Conservation (phyloP, 192 early-diverging fungal species). For the Coemansia erecta region DNA sequence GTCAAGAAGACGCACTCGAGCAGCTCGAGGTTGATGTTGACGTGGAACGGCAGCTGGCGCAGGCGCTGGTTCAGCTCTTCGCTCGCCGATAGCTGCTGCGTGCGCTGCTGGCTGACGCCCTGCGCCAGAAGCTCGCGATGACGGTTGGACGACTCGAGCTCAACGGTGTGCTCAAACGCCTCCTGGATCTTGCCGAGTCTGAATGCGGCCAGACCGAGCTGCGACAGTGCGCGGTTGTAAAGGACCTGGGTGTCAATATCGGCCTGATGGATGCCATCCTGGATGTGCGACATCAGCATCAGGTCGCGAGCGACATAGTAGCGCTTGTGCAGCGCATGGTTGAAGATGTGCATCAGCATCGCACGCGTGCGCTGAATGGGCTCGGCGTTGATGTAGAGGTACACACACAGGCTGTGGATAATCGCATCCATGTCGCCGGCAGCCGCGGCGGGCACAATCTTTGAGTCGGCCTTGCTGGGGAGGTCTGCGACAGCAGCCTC, state of each 20-base stretch:
- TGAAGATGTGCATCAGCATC: slow-evolving; percentile 96
- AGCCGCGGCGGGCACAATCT: slow-evolving; percentile 42
- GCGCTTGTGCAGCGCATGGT: slow-evolving; percentile 94
- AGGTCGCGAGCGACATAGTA: slow-evolving; percentile 92
- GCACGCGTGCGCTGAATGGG: slow-evolving; percentile 87
- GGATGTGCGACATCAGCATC: slow-evolving; percentile 97
- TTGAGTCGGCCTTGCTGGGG: slow-evolving; percentile 46
- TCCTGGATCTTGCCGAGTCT: slow-evolving; percentile 90
- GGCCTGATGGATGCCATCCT: slow-evolving; percentile 85
- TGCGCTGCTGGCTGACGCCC: slow-evolving; percentile 72
- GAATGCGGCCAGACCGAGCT: slow-evolving; percentile 97
- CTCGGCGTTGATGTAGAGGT: slow-evolving; percentile 81
- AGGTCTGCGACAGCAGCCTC: slow-evolving; percentile 56
- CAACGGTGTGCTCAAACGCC: slow-evolving; percentile 80
- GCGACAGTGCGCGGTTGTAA: slow-evolving; percentile 94
- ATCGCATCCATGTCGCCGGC: slow-evolving; percentile 58
- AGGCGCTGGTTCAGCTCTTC: slow-evolving; percentile 91
- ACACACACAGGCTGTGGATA: slow-evolving; percentile 82
- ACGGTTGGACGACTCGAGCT: slow-evolving; percentile 79
- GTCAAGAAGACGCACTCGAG: slow-evolving; percentile 96
- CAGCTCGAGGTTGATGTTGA: slow-evolving; percentile 99
- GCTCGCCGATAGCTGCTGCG: slow-evolving; percentile 80
- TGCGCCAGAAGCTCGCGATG: slow-evolving; percentile 95
- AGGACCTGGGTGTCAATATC: slow-evolving; percentile 93
- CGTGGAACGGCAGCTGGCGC: slow-evolving; percentile 98